Conservation (phyloP, 116 monocot genomes). For the Iris pallida region DNA sequence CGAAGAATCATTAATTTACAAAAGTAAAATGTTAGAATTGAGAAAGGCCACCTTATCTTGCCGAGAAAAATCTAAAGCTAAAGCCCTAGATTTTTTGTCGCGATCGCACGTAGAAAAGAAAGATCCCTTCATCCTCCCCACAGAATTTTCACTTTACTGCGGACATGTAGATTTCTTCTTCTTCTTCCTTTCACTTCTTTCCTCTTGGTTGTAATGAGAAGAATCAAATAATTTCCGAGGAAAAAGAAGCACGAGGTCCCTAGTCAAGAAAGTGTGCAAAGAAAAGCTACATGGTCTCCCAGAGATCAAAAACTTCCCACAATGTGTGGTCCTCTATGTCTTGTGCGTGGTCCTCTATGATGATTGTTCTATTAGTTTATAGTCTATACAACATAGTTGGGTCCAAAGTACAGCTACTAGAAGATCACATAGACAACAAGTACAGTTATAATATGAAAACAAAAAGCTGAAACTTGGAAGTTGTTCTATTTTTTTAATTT, state of each 20-base stretch:
- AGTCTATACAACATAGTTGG: neutral
- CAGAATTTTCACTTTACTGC: neutral
- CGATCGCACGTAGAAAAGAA: neutral
- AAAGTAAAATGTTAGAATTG: conserved; percentile 5
- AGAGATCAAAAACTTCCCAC: conserved; percentile 14
- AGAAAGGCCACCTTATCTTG: conserved; percentile 13
- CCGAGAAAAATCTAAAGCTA: conserved; percentile 16
- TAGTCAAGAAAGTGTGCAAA: conserved; percentile 26
- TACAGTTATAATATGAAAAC: too few relatives aligned
- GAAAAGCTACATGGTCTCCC: conserved; percentile 21
- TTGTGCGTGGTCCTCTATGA: neutral
- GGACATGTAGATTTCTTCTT: neutral
- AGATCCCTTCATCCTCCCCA: too few relatives aligned
- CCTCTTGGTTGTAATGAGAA: neutral
- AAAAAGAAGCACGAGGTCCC: conserved; percentile 2
- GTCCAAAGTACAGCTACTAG: conserved; percentile 10
- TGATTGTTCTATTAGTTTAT: conserved; percentile 9
- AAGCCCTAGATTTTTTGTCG: conserved; percentile 4
- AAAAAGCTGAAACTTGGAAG: neutral
- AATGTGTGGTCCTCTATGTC: conserved; percentile 8
- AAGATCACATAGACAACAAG: neutral
- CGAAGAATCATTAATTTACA: neutral
- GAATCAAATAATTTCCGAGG: conserved; percentile 5
- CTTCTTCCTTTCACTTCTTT: neutral
- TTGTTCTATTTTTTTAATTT: neutral